Conservation (phyloP, 192 early-diverging fungal genomes). For the Coemansia sp. region DNA sequence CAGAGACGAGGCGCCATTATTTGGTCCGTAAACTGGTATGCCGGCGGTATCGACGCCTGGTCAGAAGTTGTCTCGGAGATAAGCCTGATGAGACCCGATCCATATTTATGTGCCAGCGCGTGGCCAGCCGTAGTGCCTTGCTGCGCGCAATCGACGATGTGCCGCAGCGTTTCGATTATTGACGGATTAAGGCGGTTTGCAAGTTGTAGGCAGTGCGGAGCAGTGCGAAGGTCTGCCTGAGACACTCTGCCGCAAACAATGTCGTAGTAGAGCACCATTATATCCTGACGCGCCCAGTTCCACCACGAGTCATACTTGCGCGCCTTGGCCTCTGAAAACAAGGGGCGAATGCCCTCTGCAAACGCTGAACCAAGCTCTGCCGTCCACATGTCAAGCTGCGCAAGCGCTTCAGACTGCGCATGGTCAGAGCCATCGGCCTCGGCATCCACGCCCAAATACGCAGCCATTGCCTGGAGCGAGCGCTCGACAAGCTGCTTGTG, state of each 20-base stretch:
- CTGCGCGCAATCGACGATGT: conserved; percentile 66
- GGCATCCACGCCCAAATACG: conserved; percentile 64
- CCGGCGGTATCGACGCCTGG: conserved; percentile 61
- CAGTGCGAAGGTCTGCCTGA: conserved; percentile 76
- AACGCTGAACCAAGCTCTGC: conserved; percentile 83
- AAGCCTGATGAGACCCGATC: conserved; percentile 71
- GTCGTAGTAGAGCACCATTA: conserved; percentile 62
- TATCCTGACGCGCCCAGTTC: conserved; percentile 79
- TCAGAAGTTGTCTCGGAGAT: conserved; percentile 55
- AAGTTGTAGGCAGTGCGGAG: conserved; percentile 74
- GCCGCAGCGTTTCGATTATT: conserved; percentile 72
- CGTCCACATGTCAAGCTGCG: conserved; percentile 66
- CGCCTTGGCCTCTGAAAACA: conserved; percentile 72
- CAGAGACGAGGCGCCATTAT: conserved; percentile 71
- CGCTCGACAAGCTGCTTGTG: conserved; percentile 74
- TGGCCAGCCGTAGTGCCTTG: conserved; percentile 68
- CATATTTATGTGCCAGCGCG: conserved; percentile 67
- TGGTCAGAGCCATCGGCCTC: conserved; percentile 27
- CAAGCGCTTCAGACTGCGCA: background rate
- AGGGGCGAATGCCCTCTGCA: conserved; percentile 76
- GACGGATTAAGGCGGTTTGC: conserved; percentile 80
- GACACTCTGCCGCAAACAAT: conserved; percentile 77
- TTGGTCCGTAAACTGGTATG: conserved; percentile 84
- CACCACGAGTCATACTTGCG: conserved; percentile 94
- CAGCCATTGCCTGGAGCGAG: conserved; percentile 61